Evolutionary conservation across 192 early-diverging fungal species (phyloP).

Genomic region (Mortierella claussenii): DNA sequence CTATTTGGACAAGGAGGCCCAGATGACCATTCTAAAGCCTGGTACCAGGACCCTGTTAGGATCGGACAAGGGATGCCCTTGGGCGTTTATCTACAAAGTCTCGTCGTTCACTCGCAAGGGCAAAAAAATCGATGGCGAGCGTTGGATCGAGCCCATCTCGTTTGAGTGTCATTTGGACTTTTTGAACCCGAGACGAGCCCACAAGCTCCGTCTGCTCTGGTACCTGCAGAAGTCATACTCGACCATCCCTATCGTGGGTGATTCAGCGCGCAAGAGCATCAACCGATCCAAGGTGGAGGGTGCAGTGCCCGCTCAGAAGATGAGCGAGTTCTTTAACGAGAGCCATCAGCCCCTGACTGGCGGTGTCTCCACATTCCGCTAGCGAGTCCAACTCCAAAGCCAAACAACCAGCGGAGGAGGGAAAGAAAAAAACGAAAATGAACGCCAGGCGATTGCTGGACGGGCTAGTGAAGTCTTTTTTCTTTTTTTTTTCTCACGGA

Average conservation of each 20-base stretch:
- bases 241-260: slow-evolving; percentile 26
- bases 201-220: slow-evolving; percentile 45
- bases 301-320: slow-evolving; percentile 14
- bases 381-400: background rate
- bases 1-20: slow-evolving; percentile 57
- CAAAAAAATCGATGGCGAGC: slow-evolving; percentile 54
- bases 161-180: slow-evolving; percentile 57
- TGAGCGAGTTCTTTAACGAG: slow-evolving; percentile 41
- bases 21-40: slow-evolving; percentile 51
- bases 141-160: slow-evolving; percentile 48
- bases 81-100: slow-evolving; percentile 55
- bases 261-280: slow-evolving; percentile 10
- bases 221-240: slow-evolving; percentile 46
- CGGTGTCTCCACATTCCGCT: slow-evolving; percentile 16
- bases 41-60: slow-evolving; percentile 50
- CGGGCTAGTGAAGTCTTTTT: too few relatives aligned
- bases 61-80: slow-evolving; percentile 50
- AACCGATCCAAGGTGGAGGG: slow-evolving; percentile 47
- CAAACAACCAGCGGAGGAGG: background rate
- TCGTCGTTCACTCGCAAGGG: slow-evolving; percentile 54
- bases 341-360: background rate
- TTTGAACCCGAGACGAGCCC: slow-evolving; percentile 55
- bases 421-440: background rate
- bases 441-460: too few relatives aligned
- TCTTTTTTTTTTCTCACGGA: too few relatives aligned